Percentiles rank a stretch among this genome's conserved stretches.
These are phyloP conservation scores for Dactylonectria estremocensis DNA, from an alignment of 2,329 filamentous ascomycete species.

Conservation along the genomic window DNA sequence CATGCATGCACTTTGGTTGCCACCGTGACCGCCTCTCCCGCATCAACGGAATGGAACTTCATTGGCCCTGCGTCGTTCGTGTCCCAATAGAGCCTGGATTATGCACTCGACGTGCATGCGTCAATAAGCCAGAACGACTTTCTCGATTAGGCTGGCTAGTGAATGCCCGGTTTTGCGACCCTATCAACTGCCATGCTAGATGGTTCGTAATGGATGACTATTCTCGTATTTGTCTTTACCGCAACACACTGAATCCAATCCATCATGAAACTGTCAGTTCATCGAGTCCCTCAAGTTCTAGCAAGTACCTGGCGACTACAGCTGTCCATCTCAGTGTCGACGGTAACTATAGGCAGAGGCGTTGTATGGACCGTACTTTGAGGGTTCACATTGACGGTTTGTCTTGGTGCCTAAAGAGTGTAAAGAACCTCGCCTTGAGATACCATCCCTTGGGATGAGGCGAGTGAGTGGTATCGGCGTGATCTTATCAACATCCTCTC, in stretches of 20 bases:
- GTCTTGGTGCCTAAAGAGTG: too few relatives aligned
- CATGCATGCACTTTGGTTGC: neutral
- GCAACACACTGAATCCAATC: too few relatives aligned
- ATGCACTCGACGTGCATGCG: neutral
- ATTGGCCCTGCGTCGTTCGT: neutral
- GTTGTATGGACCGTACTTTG: too few relatives aligned
- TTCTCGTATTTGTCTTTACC: neutral
- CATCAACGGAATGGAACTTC: neutral
- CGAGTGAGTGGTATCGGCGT: too few relatives aligned
- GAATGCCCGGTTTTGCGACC: neutral
- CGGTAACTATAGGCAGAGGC: too few relatives aligned
- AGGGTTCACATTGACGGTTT: too few relatives aligned
- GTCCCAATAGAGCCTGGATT: neutral
- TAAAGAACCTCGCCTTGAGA: too few relatives aligned
- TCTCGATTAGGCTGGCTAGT: neutral
- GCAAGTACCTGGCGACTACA: too few relatives aligned
- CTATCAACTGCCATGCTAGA: neutral
- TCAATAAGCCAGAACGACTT: neutral
- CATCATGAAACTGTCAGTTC: too few relatives aligned
- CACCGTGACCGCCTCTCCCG: neutral
- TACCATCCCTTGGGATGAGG: too few relatives aligned
- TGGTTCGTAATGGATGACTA: neutral
- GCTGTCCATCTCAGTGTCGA: neutral
- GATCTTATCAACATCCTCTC: too few relatives aligned
- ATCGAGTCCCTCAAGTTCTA: too few relatives aligned